A percentile compares a stretch with the other conserved stretches of the same genome.
phyloP scores from a whole-genome alignment of 805 yeast species.

The Metschnikowia lochheadii region DNA sequence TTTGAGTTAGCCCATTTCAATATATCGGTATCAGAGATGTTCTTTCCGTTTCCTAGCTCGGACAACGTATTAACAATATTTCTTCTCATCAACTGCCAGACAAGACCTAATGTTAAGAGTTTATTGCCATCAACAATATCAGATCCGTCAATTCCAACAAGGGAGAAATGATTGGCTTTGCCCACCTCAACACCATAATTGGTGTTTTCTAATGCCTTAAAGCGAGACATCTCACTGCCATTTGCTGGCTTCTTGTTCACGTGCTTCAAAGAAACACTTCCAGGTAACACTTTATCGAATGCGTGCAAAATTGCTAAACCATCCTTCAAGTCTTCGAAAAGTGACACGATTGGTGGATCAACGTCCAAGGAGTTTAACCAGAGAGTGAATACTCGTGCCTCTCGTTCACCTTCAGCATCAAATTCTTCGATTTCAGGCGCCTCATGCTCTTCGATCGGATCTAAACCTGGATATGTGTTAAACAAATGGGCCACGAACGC shows the following conservation, averaged over 20 bases:
- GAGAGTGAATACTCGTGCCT: slow-evolving; percentile 95
- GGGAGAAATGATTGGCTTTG: slow-evolving; percentile 83
- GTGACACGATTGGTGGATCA: slow-evolving; percentile 85
- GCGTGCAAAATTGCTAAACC: slow-evolving; percentile 89
- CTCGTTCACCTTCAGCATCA: slow-evolving; percentile 99
- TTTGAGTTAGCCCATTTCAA: slow-evolving; percentile 90
- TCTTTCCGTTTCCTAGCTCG: slow-evolving; percentile 66
- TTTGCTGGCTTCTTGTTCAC: slow-evolving; percentile 79
- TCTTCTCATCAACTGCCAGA: slow-evolving; percentile 98
- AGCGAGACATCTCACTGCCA: slow-evolving; percentile 76
- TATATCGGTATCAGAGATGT: slow-evolving; percentile 75
- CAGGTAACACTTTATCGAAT: slow-evolving; percentile 92
- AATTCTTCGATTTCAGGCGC: slow-evolving; percentile 94
- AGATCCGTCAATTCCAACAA: slow-evolving; percentile 97
- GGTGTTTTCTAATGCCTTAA: slow-evolving; percentile 95
- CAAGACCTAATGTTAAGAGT: slow-evolving; percentile 83
- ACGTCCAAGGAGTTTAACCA: slow-evolving; percentile 97
- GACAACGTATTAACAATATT: slow-evolving; percentile 84
- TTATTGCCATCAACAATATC: slow-evolving; percentile 94
- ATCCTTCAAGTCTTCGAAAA: slow-evolving; percentile 93
- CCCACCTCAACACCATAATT: slow-evolving; percentile 98
- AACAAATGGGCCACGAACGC: slow-evolving; percentile 97
- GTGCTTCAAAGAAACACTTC: slow-evolving; percentile 72
- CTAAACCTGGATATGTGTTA: slow-evolving; percentile 95
- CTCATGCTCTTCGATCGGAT: slow-evolving; percentile 88